Evolutionary conservation across 1,139 yeast genomes (phyloP).

Genomic region (Suhomyces maxii): DNA sequence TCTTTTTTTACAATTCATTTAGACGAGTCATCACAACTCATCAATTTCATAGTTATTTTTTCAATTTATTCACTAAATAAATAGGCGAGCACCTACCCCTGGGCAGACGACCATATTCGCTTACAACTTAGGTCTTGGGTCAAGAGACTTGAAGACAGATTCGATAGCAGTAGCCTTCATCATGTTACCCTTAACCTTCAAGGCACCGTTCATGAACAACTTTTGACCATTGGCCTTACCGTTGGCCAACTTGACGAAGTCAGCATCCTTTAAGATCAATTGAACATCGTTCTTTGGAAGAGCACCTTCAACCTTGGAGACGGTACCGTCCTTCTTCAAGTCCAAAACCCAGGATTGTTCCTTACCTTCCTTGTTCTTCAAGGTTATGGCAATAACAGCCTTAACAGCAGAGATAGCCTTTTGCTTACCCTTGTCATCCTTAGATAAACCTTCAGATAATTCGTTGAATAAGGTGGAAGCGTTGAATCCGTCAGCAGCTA

Average conservation of each 20-base stretch:
- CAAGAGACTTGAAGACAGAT: constrained; percentile 66
- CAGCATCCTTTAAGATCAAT: constrained; percentile 62
- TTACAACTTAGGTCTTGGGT: constrained; percentile 52
- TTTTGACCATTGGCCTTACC: constrained; percentile 86
- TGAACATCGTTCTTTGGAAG: constrained; percentile 63
- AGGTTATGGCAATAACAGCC: constrained; percentile 65
- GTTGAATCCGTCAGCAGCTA: constrained; percentile 50
- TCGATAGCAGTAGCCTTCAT: constrained; percentile 86
- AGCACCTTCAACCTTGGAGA: constrained; percentile 49
- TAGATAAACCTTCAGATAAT: constrained; percentile 38
- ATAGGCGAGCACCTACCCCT: constrained; percentile 1
- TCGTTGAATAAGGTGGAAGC: constrained; percentile 47
- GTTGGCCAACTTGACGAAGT: constrained; percentile 65
- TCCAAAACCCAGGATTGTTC: constrained; percentile 71
- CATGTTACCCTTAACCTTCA: constrained; percentile 85
- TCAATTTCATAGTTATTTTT: not conserved
- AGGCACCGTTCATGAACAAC: constrained; percentile 79
- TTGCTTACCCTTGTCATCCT: constrained; percentile 38
- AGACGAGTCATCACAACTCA: too few relatives aligned
- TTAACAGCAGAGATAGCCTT: constrained; percentile 54
- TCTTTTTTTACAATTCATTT: too few relatives aligned
- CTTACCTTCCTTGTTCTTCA: constrained; percentile 67
- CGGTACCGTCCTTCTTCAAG: constrained; percentile 62
- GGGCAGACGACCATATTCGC: constrained; percentile 2
- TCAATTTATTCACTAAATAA: constrained; percentile 4